These are phyloP conservation scores for Ganoderma sp. DNA, from an alignment of 1,284 basidiomycete genomes.

Conservation along the genomic window DNA sequence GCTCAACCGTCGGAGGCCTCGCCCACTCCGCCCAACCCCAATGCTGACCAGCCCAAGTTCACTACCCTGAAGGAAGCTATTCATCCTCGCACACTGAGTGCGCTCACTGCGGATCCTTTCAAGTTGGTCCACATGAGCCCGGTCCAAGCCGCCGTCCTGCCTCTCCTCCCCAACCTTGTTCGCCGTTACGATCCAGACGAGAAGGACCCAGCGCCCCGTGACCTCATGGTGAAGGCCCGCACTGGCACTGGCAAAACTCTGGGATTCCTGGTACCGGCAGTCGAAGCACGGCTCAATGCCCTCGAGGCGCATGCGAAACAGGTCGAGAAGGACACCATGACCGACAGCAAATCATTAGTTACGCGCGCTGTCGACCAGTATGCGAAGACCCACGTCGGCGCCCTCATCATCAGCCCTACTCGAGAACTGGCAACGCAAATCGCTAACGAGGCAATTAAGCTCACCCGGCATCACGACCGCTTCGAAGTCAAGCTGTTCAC, in stretches of 20 bases:
- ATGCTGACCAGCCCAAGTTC: slow-evolving; percentile 44
- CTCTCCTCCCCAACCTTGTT: slow-evolving; percentile 63
- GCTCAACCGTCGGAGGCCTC: not conserved
- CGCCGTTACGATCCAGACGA: slow-evolving; percentile 50
- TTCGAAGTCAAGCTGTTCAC: slow-evolving; percentile 81
- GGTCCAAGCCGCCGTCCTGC: slow-evolving; percentile 86
- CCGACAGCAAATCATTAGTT: slow-evolving; percentile 38
- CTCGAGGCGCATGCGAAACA: slow-evolving; percentile 50
- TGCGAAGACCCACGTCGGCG: slow-evolving; percentile 63
- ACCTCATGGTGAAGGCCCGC: slow-evolving; percentile 84
- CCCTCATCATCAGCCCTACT: slow-evolving; percentile 91
- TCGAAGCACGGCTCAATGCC: slow-evolving; percentile 73
- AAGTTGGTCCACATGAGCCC: slow-evolving; percentile 78
- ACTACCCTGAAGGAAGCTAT: slow-evolving; percentile 50
- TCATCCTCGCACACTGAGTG: slow-evolving; percentile 57
- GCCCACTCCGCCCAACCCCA: not conserved
- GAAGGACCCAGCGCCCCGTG: slow-evolving; percentile 50
- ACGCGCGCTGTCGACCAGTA: slow-evolving; percentile 45
- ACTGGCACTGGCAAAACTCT: slow-evolving; percentile 95
- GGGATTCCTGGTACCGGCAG: slow-evolving; percentile 88
- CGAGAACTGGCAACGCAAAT: slow-evolving; percentile 96
- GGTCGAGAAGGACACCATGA: slow-evolving; percentile 45
- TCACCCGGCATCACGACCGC: slow-evolving; percentile 68
- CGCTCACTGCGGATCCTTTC: slow-evolving; percentile 75
- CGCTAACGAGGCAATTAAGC: slow-evolving; percentile 80